Percentiles rank a stretch among this genome's conserved stretches.
These are phyloP conservation scores for Prunus fruticosa DNA, from an alignment of 306 rosid genomes.

Conservation along the genomic window DNA sequence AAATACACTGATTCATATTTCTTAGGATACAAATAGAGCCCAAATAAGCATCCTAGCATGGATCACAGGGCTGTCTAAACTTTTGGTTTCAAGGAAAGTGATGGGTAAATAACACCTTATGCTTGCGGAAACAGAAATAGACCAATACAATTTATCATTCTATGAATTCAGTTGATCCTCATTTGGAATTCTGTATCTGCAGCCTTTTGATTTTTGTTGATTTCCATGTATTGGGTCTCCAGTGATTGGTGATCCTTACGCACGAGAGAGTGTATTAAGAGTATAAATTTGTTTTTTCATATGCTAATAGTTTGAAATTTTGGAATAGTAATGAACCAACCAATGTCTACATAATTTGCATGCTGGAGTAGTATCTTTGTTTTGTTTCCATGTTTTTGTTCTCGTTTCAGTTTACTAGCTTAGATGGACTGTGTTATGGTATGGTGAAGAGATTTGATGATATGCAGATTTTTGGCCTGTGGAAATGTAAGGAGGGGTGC, in stretches of 20 bases:
- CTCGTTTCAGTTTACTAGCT: conserved; percentile 13
- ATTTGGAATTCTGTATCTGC: not conserved
- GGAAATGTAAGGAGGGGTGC: conserved; percentile 49
- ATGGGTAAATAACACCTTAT: not conserved
- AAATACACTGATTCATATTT: not conserved
- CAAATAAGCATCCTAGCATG: not conserved
- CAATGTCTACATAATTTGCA: not conserved
- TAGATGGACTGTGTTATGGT: conserved; percentile 12
- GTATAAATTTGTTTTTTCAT: not conserved
- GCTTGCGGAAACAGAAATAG: not conserved
- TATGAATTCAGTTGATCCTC: not conserved
- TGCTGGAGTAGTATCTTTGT: not conserved
- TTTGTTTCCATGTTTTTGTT: conserved; percentile 3
- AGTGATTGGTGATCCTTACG: not conserved
- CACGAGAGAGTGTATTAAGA: not conserved
- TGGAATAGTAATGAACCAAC: not conserved
- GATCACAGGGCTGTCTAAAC: not conserved
- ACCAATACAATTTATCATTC: not conserved
- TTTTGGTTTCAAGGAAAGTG: not conserved
- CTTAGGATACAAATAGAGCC: not conserved
- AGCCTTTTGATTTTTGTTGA: not conserved
- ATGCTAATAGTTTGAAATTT: not conserved
- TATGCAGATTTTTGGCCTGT: conserved; percentile 48
- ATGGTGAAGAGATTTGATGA: conserved; percentile 15
- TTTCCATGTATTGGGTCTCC: not conserved